These are phyloP conservation scores for Metschnikowia picachoensis DNA, from an alignment of 805 yeast genomes.

Conservation along the genomic window DNA sequence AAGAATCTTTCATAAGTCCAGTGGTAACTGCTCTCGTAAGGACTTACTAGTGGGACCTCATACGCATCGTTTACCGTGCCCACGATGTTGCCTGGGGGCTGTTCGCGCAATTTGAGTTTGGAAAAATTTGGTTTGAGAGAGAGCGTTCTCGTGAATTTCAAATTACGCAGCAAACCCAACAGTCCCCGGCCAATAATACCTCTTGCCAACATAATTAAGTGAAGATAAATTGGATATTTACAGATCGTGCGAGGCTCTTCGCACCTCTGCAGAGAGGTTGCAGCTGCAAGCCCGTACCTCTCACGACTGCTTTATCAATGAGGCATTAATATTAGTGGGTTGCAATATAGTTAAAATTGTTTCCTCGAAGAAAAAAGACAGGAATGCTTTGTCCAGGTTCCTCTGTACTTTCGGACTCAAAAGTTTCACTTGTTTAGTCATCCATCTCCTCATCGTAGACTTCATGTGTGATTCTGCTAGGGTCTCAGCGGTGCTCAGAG, in stretches of 20 bases:
- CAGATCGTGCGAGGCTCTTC: neutral
- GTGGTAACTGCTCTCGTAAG: slow-evolving; percentile 79
- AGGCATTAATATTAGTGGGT: too few species aligned
- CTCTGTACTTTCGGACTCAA: too few species aligned
- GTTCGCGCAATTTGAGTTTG: slow-evolving; percentile 54
- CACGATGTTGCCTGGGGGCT: slow-evolving; percentile 84
- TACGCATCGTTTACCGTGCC: slow-evolving; percentile 95
- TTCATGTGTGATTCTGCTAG: too few species aligned
- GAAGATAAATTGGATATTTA: neutral
- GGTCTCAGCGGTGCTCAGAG: too few species aligned
- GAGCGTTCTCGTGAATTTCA: slow-evolving; percentile 11
- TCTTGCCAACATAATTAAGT: slow-evolving; percentile 9
- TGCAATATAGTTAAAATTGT: too few species aligned
- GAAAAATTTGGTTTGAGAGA: slow-evolving; percentile 44
- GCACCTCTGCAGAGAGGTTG: slow-evolving; percentile 4
- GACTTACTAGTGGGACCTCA: slow-evolving; percentile 57
- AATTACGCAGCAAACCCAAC: slow-evolving; percentile 9
- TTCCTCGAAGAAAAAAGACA: too few species aligned
- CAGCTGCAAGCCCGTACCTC: slow-evolving; percentile 9
- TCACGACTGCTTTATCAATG: neutral
- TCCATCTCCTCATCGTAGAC: too few species aligned
- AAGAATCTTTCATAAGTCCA: slow-evolving; percentile 87
- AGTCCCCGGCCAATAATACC: slow-evolving; percentile 8
- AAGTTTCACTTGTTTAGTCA: too few species aligned
- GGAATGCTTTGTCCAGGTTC: too few species aligned